A percentile compares a stretch with the other conserved stretches of the same genome.
phyloP scores from a whole-genome alignment of 306 rosid genomes.

The Mimosa pudica region DNA sequence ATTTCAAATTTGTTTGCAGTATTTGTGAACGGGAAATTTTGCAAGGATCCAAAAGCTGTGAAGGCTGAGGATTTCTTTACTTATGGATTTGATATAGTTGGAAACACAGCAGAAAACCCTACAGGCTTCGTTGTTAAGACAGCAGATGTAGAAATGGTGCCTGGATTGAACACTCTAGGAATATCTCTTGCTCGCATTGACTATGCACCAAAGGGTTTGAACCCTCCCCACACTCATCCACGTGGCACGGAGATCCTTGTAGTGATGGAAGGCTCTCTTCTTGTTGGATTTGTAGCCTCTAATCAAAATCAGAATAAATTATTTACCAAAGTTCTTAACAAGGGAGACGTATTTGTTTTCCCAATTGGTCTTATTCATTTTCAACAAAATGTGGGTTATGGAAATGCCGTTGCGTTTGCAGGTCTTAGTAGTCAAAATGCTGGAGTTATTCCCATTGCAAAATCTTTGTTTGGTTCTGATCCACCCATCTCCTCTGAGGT shows the following conservation, averaged over 20 bases:
- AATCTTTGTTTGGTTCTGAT: background rate
- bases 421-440: background rate
- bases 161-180: background rate
- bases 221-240: background rate
- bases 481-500: background rate
- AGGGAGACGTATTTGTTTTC: background rate
- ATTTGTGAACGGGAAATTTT: background rate
- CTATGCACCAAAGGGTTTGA: background rate
- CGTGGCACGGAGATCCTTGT: background rate
- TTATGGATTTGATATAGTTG: background rate
- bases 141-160: background rate
- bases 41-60: background rate
- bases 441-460: background rate
- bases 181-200: background rate
- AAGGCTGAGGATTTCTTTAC: background rate
- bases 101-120: background rate
- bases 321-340: background rate
- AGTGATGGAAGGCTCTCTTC: background rate
- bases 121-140: background rate
- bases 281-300: background rate
- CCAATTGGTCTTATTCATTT: background rate
- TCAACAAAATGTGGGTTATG: background rate
- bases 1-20: background rate
- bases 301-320: background rate
- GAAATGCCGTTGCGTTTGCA: background rate